Evolutionary conservation across 345 rosid genomes (phyloP).

Genomic region (Iberis pinnata): DNA sequence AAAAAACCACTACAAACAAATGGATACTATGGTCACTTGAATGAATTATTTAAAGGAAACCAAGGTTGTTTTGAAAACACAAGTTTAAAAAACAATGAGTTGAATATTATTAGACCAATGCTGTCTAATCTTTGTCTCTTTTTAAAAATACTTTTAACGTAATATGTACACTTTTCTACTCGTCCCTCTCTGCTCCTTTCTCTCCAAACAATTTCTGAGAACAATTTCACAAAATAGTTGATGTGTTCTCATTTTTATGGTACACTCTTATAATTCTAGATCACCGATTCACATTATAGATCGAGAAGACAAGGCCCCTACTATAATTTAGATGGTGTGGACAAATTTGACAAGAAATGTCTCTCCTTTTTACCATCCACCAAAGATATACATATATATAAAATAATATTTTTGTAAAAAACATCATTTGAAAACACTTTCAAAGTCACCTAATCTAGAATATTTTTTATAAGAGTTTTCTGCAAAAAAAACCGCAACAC

Average conservation of each 20-base stretch:
- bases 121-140: conserved; percentile 26
- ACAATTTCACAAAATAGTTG: neutral
- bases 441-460: too few relatives aligned
- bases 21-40: conserved; percentile 4
- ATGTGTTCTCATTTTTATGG: conserved; percentile 8
- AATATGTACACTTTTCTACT: conserved; percentile 26
- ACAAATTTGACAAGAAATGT: too few relatives aligned
- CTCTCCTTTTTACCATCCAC: too few relatives aligned
- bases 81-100: conserved; percentile 19
- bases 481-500: too few relatives aligned
- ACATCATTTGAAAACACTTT: too few relatives aligned
- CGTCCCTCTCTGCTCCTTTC: too few relatives aligned
- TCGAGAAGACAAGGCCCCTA: too few relatives aligned
- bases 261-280: neutral
- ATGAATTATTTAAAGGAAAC: conserved; percentile 9
- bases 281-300: too few relatives aligned
- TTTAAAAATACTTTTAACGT: conserved; percentile 14
- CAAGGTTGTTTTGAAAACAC: conserved; percentile 5
- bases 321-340: too few relatives aligned
- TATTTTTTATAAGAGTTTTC: too few relatives aligned
- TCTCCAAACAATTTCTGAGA: conserved; percentile 19
- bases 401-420: too few relatives aligned
- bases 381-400: too few relatives aligned
- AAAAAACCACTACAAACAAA: neutral
- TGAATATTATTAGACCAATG: conserved; percentile 27